A percentile compares a stretch with the other conserved stretches of the same genome.
Conservation (phyloP, 208 protist genomes). For the Crithidia fasciculata region DNA sequence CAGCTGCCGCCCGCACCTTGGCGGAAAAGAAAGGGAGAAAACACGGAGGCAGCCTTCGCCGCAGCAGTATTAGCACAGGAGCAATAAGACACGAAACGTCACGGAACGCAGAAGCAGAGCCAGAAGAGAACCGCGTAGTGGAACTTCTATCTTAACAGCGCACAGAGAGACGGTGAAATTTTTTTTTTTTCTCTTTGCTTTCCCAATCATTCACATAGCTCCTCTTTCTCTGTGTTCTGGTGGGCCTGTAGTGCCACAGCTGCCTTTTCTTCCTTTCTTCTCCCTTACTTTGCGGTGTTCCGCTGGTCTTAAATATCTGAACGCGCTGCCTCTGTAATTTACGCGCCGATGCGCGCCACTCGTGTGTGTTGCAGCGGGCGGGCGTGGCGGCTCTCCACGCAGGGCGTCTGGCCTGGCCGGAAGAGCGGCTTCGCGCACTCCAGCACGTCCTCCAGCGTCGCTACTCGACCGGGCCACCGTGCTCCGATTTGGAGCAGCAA, state of each 20-base stretch:
- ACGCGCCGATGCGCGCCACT: conserved; percentile 1
- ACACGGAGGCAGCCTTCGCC: background rate
- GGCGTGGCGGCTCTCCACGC: conserved; percentile 13
- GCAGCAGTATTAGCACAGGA: too few relatives aligned
- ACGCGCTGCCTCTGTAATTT: background rate
- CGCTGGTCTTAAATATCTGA: too few relatives aligned
- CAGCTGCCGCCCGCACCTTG: background rate
- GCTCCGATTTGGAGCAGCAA: background rate
- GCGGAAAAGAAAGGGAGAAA: background rate
- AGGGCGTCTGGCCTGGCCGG: background rate
- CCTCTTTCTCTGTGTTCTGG: too few relatives aligned
- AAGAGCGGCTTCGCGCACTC: background rate
- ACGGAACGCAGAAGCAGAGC: too few relatives aligned
- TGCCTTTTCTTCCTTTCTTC: too few relatives aligned
- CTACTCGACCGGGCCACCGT: background rate
- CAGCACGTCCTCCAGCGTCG: background rate
- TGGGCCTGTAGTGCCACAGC: too few relatives aligned
- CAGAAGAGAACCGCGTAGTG: too few relatives aligned
- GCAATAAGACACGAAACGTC: too few relatives aligned
- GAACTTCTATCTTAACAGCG: too few relatives aligned
- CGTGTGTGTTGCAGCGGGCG: background rate
- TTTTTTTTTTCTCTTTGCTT: background rate
- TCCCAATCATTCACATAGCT: too few relatives aligned
- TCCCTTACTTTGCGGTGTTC: too few relatives aligned
- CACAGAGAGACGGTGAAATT: background rate